Base-by-base conservation (phyloP, 768 basidiomycete genomes). In the Hemileccinum rubropunctum region DNA sequence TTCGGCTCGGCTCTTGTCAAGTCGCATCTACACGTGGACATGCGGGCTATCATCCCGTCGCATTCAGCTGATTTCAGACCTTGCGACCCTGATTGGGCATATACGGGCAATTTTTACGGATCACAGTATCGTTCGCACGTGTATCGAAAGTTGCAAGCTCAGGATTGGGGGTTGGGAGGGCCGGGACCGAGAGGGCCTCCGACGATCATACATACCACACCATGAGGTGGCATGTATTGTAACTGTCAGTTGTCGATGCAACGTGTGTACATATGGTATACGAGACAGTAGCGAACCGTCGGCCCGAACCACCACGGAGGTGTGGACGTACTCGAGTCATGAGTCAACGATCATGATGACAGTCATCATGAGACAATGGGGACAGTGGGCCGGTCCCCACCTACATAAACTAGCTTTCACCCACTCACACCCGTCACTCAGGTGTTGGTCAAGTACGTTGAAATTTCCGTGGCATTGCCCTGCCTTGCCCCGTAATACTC, bases 51-150 rank as follows among this genome's bases (percentile, higher is more conserved):
- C 15, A 36, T 48, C 11, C 43, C 51, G 23, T 54, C 57, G 10
- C 45, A 53, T 21, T 54, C 52, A 35, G 43, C 39, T 15, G 65
- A 66, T 33, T 15, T 44, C 38, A 56, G 45, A 44, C 53, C 59
- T 39, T 52, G 54, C 30, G 59, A 65, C 10, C 53, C 46, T 23
- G 66, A 67, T 36, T 67, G 66, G 66, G 67, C 65, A 0, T 53
- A 52, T 30, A 53, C 54, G 12, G 59, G 63, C 27, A 45, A 58
- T 15, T 67, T 69, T 45, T 69, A 69, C 39, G 65, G 61, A 42
- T 54, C 54, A 17, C 58, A 69, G 38, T 69, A 67, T 50, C 66
- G 67, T 15, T 32, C 63, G 20, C 60, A 63, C 34, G 48, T 69
- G 30, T 67, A 59, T 34, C 61, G 65, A 53, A 69, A 59, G 58